A percentile compares a stretch with the other conserved stretches of the same genome.
Conservation (phyloP, 371 early-diverging fungal species). For the Rhizomucor pusillus region DNA sequence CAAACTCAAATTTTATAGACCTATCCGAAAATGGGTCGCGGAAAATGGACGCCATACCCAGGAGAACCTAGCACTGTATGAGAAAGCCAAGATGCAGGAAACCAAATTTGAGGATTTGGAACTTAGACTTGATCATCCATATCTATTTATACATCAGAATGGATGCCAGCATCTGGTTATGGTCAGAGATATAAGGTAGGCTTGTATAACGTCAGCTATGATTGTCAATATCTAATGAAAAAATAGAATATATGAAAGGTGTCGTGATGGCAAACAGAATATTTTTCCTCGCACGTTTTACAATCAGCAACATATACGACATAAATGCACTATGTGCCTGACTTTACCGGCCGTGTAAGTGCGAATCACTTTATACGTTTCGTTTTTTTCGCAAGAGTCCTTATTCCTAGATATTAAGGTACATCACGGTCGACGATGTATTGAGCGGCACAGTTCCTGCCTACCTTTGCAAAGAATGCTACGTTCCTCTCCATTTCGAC, state of each 20-base stretch:
- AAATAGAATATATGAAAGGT: conserved; percentile 23
- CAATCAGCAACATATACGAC: conserved; percentile 39
- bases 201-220: neutral
- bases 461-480: conserved; percentile 77
- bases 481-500: conserved; percentile 68
- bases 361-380: neutral
- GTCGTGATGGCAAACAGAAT: conserved; percentile 42
- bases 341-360: conserved; percentile 59
- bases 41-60: conserved; percentile 21
- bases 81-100: conserved; percentile 47
- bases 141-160: conserved; percentile 70
- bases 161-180: conserved; percentile 73
- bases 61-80: conserved; percentile 9
- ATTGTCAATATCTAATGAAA: neutral
- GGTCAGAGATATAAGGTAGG: conserved; percentile 60
- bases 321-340: conserved; percentile 69
- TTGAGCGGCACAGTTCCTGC: conserved; percentile 71
- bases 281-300: conserved; percentile 56
- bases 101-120: conserved; percentile 53
- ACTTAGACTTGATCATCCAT: conserved; percentile 60
- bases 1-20: conserved; percentile 1
- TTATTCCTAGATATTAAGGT: conserved; percentile 19
- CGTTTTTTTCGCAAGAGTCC: neutral
- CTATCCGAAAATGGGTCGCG: conserved; percentile 28
- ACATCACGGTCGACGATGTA: conserved; percentile 68